Conservation (phyloP, 257 asterid species). For the Apocynum venetum region DNA sequence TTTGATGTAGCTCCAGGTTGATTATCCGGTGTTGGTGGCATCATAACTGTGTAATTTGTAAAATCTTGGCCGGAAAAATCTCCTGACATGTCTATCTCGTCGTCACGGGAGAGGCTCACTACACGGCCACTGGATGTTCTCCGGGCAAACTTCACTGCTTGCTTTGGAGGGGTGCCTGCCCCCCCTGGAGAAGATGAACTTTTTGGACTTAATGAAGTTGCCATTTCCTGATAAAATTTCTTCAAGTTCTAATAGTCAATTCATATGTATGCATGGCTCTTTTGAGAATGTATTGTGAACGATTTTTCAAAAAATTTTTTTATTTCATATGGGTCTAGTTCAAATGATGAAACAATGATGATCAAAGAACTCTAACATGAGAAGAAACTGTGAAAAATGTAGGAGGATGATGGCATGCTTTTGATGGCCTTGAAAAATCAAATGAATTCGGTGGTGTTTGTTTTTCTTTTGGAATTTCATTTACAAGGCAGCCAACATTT, state of each 20-base stretch:
- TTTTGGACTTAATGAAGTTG: conserved; percentile 35
- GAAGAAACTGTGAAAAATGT: background rate
- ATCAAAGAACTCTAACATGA: background rate
- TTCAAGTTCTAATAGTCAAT: background rate
- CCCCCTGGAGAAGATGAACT: conserved; percentile 11
- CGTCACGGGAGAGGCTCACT: conserved; percentile 65
- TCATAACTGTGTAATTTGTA: conserved; percentile 70
- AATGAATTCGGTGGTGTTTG: background rate
- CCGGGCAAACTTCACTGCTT: conserved; percentile 62
- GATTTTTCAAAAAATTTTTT: background rate
- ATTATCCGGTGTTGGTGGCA: conserved; percentile 97
- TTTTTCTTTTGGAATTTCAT: background rate
- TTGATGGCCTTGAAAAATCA: conserved; percentile 9
- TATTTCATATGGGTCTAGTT: background rate
- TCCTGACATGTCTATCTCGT: conserved; percentile 49
- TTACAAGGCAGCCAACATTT: conserved; percentile 7
- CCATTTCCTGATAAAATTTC: conserved; percentile 21
- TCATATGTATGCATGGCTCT: background rate
- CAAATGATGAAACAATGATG: background rate
- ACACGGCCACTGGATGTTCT: conserved; percentile 74
- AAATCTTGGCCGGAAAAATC: conserved; percentile 45
- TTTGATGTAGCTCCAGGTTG: conserved; percentile 53
- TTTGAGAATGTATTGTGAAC: background rate
- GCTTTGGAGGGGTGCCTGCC: conserved; percentile 29
- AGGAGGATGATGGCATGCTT: background rate